A percentile compares a stretch with the other conserved stretches of the same genome.
Evolutionary conservation across 768 basidiomycete genomes (phyloP).

Genomic region (Tylopilus cervinicoccineus): DNA sequence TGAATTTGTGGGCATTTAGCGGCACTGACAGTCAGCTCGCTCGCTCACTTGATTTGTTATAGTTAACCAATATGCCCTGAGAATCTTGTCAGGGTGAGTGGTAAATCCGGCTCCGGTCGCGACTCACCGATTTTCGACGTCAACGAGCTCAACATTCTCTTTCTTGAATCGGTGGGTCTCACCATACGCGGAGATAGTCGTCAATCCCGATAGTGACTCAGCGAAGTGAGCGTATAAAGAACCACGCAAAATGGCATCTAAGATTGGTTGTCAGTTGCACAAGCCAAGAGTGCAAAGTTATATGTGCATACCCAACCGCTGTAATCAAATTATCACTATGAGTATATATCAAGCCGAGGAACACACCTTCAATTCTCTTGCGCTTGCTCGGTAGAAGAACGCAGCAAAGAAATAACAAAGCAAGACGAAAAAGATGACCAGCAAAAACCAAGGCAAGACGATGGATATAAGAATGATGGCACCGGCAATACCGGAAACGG

Average conservation of each 20-base stretch:
- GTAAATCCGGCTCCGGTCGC: not conserved
- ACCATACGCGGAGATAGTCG: slow-evolving; percentile 86
- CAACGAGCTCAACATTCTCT: slow-evolving; percentile 73
- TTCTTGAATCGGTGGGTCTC: slow-evolving; percentile 69
- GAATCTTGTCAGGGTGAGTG: not conserved
- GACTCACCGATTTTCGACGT: slow-evolving; percentile 74
- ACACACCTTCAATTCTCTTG: slow-evolving; percentile 77
- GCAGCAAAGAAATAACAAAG: slow-evolving; percentile 68
- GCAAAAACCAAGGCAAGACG: slow-evolving; percentile 80
- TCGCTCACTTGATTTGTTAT: slow-evolving; percentile 67
- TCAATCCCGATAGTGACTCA: slow-evolving; percentile 81
- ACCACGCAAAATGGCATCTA: slow-evolving; percentile 82
- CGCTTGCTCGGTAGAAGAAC: slow-evolving; percentile 79
- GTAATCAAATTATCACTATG: slow-evolving; percentile 6
- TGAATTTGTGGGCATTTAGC: not conserved
- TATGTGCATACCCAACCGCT: slow-evolving; percentile 51
- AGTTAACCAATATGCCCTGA: slow-evolving; percentile 79
- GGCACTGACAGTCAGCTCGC: not conserved
- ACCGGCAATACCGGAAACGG: slow-evolving; percentile 62
- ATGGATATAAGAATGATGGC: slow-evolving; percentile 77
- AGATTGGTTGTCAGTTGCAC: not conserved
- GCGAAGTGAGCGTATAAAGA: slow-evolving; percentile 91
- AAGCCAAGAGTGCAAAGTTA: not conserved
- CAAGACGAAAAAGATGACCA: slow-evolving; percentile 60
- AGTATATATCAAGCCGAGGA: not conserved